Base-by-base conservation (phyloP, 2,329 filamentous ascomycete genomes). In the Myriosclerotinia scirpicola region DNA sequence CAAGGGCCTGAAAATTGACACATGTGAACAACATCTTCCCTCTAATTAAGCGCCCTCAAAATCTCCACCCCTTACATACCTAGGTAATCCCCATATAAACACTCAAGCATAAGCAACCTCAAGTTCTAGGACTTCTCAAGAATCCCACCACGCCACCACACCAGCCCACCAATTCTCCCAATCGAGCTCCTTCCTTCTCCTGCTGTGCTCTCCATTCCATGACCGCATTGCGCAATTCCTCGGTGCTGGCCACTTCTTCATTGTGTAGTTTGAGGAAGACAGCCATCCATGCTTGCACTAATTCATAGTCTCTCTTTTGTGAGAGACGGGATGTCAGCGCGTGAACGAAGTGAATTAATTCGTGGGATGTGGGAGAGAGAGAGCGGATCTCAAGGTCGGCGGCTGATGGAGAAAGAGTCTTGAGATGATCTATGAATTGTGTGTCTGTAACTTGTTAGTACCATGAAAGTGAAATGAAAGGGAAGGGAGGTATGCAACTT, bases 221-320 rank as follows among this genome's bases (percentile, higher is more conserved):
- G 68, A 97, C 78, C 6, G 85, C 86, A 1, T 78, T 80, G 55
- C 87, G 81, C 17, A 94, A 77, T 40, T 77, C 73, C 70, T 81
- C 79, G 67, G 75, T 71, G 15, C 68, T 59, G 0, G 80, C 77
- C 17, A 90, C 79, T 20, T 83, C 79, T 68, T 89, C 87, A 8
- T 83, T 84, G 78, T 98, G 94, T 52, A 97, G 80, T 58, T 89
- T 86, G 67, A 99, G 77, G 75, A 98, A 96, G 1, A 98, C 94
- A 2, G 90, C 89, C 93, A 99, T 98, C 94, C 95, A 99, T 0
- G 93, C 92, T 78, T 98, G 93, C 20, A 92, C 90, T 50, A 99
- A 83, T 79, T 99, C 95, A 78, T 96, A 99, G 77, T 98, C 95
- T 58, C 85, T 86, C 70, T 89, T 87, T 61, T 86, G 81, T 54